Conservation (phyloP, 148 eudicot species). For the Rhododendron ovatum region DNA sequence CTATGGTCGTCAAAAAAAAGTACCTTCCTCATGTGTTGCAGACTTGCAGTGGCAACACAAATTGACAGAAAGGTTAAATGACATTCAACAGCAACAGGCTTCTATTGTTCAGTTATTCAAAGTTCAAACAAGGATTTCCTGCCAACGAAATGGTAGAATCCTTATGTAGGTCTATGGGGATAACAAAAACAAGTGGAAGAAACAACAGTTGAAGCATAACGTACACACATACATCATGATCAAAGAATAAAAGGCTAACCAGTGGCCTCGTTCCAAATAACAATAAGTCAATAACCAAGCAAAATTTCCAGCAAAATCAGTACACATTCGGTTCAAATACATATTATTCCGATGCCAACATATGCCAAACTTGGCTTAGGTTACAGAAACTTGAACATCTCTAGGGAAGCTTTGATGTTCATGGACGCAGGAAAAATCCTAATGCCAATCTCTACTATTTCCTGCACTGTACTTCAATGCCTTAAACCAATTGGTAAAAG, state of each 20-base stretch:
- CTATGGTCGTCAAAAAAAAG: neutral
- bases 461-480: neutral
- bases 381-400: neutral
- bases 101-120: neutral
- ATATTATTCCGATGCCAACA: neutral
- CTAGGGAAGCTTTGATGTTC: neutral
- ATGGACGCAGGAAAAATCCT: neutral
- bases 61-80: neutral
- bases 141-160: neutral
- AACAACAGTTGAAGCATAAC: neutral
- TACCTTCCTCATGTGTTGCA: neutral
- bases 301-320: neutral
- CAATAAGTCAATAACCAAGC: neutral
- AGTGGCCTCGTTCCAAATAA: neutral
- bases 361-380: neutral
- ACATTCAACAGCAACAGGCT: neutral
- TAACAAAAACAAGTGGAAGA: neutral
- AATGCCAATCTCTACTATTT: neutral
- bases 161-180: neutral
- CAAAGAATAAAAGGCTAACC: neutral
- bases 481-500: neutral
- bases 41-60: neutral
- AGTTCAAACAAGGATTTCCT: neutral
- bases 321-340: neutral
- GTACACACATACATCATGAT: neutral